A percentile compares a stretch with the other conserved stretches of the same genome.
These are phyloP conservation scores for Penicillium fimorum DNA, from an alignment of 495 filamentous ascomycete genomes.

Conservation along the genomic window DNA sequence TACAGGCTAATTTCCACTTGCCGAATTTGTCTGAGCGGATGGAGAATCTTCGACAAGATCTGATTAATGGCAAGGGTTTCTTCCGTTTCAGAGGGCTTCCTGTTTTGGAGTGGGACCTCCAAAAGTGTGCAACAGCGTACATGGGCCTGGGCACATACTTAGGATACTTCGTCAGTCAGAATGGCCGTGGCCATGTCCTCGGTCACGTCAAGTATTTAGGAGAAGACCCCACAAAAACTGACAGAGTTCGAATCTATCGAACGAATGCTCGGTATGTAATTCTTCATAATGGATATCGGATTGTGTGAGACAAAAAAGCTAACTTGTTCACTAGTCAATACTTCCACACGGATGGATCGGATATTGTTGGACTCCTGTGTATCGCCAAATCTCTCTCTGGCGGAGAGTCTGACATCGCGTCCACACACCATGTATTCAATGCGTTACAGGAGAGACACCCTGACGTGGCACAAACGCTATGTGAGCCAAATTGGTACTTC, in stretches of 20 bases:
- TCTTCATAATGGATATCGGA: neutral
- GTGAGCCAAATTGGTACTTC: conserved; percentile 78
- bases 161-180: conserved; percentile 84
- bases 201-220: conserved; percentile 90
- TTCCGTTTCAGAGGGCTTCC: conserved; percentile 86
- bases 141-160: conserved; percentile 88
- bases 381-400: conserved; percentile 70
- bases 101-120: conserved; percentile 68
- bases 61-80: conserved; percentile 84
- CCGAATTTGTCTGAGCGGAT: conserved; percentile 59
- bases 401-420: conserved; percentile 78
- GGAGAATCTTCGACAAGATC: conserved; percentile 58
- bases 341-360: conserved; percentile 78
- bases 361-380: conserved; percentile 79
- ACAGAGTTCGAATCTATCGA: conserved; percentile 83
- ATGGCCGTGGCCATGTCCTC: conserved; percentile 81
- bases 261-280: conserved; percentile 70
- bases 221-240: conserved; percentile 75
- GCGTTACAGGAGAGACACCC: conserved; percentile 66
- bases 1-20: conserved; percentile 54
- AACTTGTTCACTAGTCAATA: conserved; percentile 47
- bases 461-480: conserved; percentile 68
- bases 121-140: conserved; percentile 81
- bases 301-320: neutral
- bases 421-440: conserved; percentile 75